phyloP scores from a whole-genome alignment of 2,329 filamentous ascomycete genomes.

The Canariomyces notabilis region DNA sequence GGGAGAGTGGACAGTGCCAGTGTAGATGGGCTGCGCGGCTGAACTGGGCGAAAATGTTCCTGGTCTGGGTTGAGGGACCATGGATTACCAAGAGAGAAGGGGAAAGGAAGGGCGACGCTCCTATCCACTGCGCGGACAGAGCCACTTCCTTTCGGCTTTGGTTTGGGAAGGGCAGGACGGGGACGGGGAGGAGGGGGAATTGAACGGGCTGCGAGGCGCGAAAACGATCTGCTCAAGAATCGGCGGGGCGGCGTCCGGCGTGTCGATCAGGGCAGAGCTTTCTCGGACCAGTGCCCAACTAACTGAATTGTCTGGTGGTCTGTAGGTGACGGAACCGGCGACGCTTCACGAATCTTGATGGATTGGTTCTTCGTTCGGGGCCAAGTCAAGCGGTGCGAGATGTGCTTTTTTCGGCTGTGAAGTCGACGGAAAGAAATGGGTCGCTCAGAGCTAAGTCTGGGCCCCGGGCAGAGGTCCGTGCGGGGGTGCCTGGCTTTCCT shows the following conservation, averaged over 20 bases:
- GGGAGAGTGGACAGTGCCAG: conserved; percentile 51
- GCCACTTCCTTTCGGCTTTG: conserved; percentile 23
- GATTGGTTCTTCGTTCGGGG: conserved; percentile 17
- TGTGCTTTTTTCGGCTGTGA: conserved; percentile 27
- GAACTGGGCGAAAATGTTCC: conserved; percentile 61
- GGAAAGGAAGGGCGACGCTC: conserved; percentile 27
- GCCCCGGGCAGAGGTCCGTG: conserved; percentile 15
- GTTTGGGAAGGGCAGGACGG: conserved; percentile 4
- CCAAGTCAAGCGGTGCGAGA: conserved; percentile 7
- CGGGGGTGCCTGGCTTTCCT: conserved; percentile 1
- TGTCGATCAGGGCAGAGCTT: neutral
- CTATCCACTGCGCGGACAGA: conserved; percentile 28
- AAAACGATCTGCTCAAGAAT: conserved; percentile 1
- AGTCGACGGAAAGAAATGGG: conserved; percentile 25
- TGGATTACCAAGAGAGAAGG: conserved; percentile 36
- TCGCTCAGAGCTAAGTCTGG: conserved; percentile 20
- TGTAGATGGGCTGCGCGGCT: conserved; percentile 50
- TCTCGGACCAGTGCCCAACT: neutral
- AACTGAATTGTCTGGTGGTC: conserved; percentile 9
- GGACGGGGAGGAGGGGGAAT: neutral
- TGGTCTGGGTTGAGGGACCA: conserved; percentile 57
- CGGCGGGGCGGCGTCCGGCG: conserved; percentile 1
- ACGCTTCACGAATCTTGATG: conserved; percentile 16
- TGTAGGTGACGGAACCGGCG: conserved; percentile 8
- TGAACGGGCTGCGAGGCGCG: neutral